phyloP scores from a whole-genome alignment of 805 yeast species.

The Candida adriatica region DNA sequence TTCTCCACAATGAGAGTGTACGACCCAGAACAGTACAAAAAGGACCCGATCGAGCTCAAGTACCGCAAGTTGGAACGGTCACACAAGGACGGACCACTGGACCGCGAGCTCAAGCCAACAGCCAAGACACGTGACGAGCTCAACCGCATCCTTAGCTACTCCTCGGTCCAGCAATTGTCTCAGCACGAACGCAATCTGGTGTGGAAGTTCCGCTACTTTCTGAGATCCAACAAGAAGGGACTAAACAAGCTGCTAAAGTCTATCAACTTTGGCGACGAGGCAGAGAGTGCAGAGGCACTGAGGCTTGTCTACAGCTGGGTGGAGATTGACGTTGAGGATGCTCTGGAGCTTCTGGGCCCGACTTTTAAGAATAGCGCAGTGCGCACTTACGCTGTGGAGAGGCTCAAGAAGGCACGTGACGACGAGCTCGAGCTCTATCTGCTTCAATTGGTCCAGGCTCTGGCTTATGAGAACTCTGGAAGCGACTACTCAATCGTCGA shows the following conservation, averaged over 20 bases:
- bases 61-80: constrained; percentile 79
- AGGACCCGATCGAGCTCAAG: constrained; percentile 85
- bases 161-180: constrained; percentile 76
- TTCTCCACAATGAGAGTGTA: constrained; percentile 37
- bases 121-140: constrained; percentile 74
- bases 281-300: constrained; percentile 73
- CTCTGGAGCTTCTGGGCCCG: constrained; percentile 78
- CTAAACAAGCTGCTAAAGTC: constrained; percentile 80
- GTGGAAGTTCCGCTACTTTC: constrained; percentile 86
- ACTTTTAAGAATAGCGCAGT: constrained; percentile 67
- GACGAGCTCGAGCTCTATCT: constrained; percentile 75
- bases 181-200: constrained; percentile 80
- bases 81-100: constrained; percentile 69
- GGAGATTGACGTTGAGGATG: constrained; percentile 76
- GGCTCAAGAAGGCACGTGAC: constrained; percentile 71
- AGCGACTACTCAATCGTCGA: constrained; percentile 35
- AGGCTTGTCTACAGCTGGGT: constrained; percentile 66
- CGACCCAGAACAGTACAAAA: constrained; percentile 62
- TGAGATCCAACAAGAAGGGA: constrained; percentile 59
- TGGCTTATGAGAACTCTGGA: constrained; percentile 57
- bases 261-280: constrained; percentile 80
- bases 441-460: constrained; percentile 86
- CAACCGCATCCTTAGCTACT: constrained; percentile 58
- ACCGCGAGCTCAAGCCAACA: constrained; percentile 83
- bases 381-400: constrained; percentile 80